phyloP scores from a whole-genome alignment of 257 asterid genomes.

The Solanum pimpinellifolium region DNA sequence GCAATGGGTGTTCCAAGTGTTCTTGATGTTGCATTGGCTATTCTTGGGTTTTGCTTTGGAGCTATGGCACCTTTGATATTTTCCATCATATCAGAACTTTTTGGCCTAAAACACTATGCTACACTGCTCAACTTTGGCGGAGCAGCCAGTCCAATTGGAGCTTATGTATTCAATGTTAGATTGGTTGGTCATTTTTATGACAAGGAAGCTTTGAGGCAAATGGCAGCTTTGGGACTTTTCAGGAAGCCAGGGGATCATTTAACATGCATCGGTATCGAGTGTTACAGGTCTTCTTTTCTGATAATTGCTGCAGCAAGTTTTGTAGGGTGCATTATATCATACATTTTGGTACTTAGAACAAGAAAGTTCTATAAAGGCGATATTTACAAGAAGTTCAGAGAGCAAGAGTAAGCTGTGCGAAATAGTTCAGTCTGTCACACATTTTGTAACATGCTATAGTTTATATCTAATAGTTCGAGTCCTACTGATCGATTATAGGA shows the following conservation, averaged over 20 bases:
- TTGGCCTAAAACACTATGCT: conserved; percentile 67
- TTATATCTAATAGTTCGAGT: neutral
- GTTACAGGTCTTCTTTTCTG: conserved; percentile 45
- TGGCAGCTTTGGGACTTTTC: neutral
- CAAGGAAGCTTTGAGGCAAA: conserved; percentile 2
- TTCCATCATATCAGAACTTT: conserved; percentile 65
- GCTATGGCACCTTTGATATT: conserved; percentile 74
- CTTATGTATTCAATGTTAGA: conserved; percentile 4
- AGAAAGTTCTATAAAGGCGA: conserved; percentile 60
- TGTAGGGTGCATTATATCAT: conserved; percentile 51
- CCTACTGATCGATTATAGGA: neutral
- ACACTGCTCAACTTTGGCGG: conserved; percentile 62
- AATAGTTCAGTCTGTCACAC: neutral
- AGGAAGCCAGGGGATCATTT: conserved; percentile 31
- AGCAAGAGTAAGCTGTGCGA: neutral
- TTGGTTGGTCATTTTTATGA: conserved; percentile 6
- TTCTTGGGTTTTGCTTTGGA: conserved; percentile 74
- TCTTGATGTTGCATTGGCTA: conserved; percentile 54
- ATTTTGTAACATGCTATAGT: neutral
- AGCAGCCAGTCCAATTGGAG: conserved; percentile 7
- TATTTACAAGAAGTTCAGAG: conserved; percentile 51
- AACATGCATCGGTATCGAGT: conserved; percentile 40
- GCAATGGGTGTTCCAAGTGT: conserved; percentile 49
- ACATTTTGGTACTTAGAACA: conserved; percentile 48
- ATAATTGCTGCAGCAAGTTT: conserved; percentile 50